Evolutionary conservation across 768 basidiomycete species (phyloP), one percentile per base, ranked within the genome.

Genomic region (Tricholoma sp.): DNA sequence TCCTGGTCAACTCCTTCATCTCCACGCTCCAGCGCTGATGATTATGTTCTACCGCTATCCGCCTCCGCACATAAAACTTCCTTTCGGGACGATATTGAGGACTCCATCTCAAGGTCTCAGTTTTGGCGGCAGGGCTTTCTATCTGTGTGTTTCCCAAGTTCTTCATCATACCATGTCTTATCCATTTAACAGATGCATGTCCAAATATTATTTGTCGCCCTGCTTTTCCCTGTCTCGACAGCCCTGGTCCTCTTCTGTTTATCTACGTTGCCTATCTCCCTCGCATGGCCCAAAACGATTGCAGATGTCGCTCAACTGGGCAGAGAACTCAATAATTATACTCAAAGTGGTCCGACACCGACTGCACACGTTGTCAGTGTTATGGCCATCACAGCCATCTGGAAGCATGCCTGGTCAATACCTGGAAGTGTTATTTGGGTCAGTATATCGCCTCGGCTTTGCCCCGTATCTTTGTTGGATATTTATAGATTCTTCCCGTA

Each of bases 401-500:
- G 94, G 93, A 97, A 94, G 72, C 95, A 98, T 69, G 93, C 94
- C 3, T 98, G 94, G 95, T 94, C 91, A 58, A 83, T 98, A 57
- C 95, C 95, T 8, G 95, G 95, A 6, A 94, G 91, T 62, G 93
- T 96, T 50, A 79, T 96, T 50, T 87, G 94, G 88, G 91, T 91
- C 60, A 56, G 86, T 76, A 59, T 65, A 59, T 65, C 55, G 3
- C 47, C 47, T 50, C n/a, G 47, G 47, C 47, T 31, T 31, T 50
- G 4, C 21, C n/a, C n/a, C n/a, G n/a, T n/a, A n/a, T n/a, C n/a
- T n/a, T n/a, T 16, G 6, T 5, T 22, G 12, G 10, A 12, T 46
- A 24, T 24, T 22, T 46, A 24, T 50, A n/a, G 8, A 11, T 18
- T 50, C 47, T n/a, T 18, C n/a, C n/a, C n/a, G 50, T 59, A 22